Evolutionary conservation across 1,284 basidiomycete genomes (phyloP), one percentile per base, ranked within the genome.

Genomic region (Sphaerobolus stellatus): DNA sequence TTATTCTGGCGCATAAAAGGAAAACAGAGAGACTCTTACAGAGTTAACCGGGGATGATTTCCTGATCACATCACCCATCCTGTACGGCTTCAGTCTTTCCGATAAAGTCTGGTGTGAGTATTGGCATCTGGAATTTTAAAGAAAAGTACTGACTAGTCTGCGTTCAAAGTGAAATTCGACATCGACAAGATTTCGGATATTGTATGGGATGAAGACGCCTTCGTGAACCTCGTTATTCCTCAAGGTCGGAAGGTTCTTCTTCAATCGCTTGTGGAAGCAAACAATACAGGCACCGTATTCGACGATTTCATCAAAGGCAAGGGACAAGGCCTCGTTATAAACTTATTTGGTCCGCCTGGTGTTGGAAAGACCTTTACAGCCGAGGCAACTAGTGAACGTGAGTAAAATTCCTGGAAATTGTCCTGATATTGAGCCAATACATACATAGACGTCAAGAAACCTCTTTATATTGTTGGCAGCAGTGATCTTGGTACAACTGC

Each of bases 291-390:
- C 54, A 62, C 77, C 5, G 75, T 75, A n/a, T 81, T 83, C 61
- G 82, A 84, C 57, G 82, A 84, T 61, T 83, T 84, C 61, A 79
- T 84, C 58, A 75, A 78, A 61, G 82, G 80, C 48, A 84, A 85
- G 62, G 83, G 83, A 6, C 77, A 80, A 27, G 83, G 82, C 4
- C 71, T 85, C 30, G 78, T 84, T 41, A 71, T 83, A 61, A 82
- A 83, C 57, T 71, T 84, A 2, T 83, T 79, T 57, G 82, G 82
- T 9, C 80, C 81, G 22, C 82, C 82, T 3, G 83, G 82, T 48
- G 80, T 83, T 6, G 83, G 82, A 62, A 69, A 69, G 71, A 77
- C 67, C 13, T 56, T 71, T 33, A 69, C 82, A 0, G 83, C 82
- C 0, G 83, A 86, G 63, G 82, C 82, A 3, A 81, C 81, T 0